Evolutionary conservation across 228 moss, liverwort and hornwort genomes (phyloP), one percentile per base, ranked within the genome.

Genomic region (Sphagnum magellanicum): DNA sequence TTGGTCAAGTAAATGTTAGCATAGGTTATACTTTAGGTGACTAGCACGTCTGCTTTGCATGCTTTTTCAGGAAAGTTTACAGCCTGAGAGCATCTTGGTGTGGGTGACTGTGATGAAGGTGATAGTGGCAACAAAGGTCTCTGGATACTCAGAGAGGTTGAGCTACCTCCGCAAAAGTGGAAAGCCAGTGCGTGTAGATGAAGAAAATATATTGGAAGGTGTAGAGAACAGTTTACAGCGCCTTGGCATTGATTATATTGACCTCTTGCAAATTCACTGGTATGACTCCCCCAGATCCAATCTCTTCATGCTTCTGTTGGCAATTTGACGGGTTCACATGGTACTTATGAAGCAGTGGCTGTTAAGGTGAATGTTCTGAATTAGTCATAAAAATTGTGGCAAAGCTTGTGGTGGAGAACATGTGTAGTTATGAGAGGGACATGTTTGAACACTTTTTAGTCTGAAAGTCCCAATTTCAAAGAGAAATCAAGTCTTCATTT

Each of bases 221-320:
- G 89, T 96, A 16, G 95, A 96, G 66, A 88, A 92, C 76, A 92
- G 92, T 79, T 84, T 96, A 52, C 84, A 87, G 80, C 80, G 92
- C 11, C 87, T 96, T 59, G 91, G 83, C 60, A 79, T 73, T 5
- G 95, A 92, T 81, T 78, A 92, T 74, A 92, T 96, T 64, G 95
- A 96, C 71, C 91, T 96, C 53, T 84, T 96, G 66, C 95, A 96
- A 73, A 92, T 92, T 50, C 95, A 96, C 68, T 96, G 95, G 95
- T 96, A 74, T 50, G 78, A 17, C 6, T 55, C 8, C 55, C 55
- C 55, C 32, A 32, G 32, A 32, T 32, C 32, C 32, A 32, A 32
- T 32, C 3, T 32, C 32, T 32, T 32, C 32, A 32, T 32, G 32
- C 2, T 32, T 32, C 32, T 32, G 32, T 32, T 32, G 32, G 3